Evolutionary conservation across 805 yeast species (phyloP).

Genomic region (Wickerhamiella australiensis): DNA sequence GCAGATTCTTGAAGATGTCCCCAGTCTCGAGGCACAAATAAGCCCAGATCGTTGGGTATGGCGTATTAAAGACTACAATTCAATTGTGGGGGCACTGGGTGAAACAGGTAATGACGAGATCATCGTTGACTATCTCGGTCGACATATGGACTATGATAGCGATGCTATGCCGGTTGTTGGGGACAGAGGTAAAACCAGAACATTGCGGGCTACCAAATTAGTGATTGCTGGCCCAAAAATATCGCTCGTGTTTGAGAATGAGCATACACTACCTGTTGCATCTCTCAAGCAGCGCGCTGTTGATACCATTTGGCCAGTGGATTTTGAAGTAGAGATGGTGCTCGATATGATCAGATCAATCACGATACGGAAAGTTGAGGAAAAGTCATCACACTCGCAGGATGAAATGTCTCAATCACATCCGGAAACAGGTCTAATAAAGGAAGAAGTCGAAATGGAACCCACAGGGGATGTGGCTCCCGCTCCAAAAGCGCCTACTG

Average conservation of each 20-base stretch:
- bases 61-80: conserved; percentile 1
- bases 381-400: not conserved
- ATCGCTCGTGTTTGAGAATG: not conserved
- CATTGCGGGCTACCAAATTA: not conserved
- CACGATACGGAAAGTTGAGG: not conserved
- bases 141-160: not conserved
- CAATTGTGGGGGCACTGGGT: not conserved
- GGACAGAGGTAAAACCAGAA: not conserved
- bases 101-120: not conserved
- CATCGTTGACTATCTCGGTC: not conserved
- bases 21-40: conserved; percentile 4
- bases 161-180: not conserved
- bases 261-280: not conserved
- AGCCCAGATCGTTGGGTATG: conserved; percentile 12
- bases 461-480: not conserved
- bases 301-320: not conserved
- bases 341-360: not conserved
- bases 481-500: no score
- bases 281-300: conserved; percentile 1
- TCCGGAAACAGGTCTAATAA: no score
- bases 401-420: not conserved
- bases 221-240: not conserved
- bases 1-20: conserved; percentile 5
- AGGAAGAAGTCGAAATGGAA: not conserved
- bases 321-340: not conserved